Evolutionary conservation across 2,329 filamentous ascomycete species (phyloP).

Genomic region (Ambrosiella xylebori): DNA sequence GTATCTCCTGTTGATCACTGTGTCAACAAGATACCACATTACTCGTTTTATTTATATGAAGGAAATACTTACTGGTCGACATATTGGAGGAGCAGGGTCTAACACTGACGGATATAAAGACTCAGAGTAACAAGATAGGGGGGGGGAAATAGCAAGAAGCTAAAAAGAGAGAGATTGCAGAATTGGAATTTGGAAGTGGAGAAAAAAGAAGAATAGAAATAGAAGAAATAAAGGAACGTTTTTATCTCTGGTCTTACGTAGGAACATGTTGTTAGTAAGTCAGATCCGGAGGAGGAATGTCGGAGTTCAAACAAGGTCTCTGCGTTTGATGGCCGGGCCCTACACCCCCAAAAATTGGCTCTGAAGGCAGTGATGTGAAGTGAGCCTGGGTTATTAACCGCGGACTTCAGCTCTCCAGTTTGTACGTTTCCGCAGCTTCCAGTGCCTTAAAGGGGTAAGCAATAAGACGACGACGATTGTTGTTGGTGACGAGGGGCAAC

Average conservation of each 20-base stretch:
- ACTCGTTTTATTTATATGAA: too few relatives aligned
- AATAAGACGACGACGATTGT: neutral
- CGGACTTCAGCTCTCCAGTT: neutral
- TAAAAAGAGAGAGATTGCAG: neutral
- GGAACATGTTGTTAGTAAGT: neutral
- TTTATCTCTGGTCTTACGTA: neutral
- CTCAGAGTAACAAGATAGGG: neutral
- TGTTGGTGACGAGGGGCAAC: neutral
- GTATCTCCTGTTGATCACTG: conserved; percentile 28
- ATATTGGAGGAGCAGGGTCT: neutral
- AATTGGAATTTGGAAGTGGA: neutral
- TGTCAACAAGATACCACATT: too few relatives aligned
- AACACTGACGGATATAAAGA: too few relatives aligned
- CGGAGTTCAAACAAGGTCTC: neutral
- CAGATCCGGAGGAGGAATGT: neutral
- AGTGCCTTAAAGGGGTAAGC: too few relatives aligned
- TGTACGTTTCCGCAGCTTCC: neutral
- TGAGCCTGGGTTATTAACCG: neutral
- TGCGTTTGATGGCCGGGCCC: too few relatives aligned
- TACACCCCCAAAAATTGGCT: neutral
- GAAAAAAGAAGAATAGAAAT: neutral
- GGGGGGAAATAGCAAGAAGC: neutral
- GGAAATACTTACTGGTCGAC: conserved; percentile 10
- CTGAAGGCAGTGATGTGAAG: neutral
- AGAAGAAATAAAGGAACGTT: neutral